These are phyloP conservation scores for Cladophialophora immunda DNA, from an alignment of 2,329 filamentous ascomycete species.

Conservation along the genomic window DNA sequence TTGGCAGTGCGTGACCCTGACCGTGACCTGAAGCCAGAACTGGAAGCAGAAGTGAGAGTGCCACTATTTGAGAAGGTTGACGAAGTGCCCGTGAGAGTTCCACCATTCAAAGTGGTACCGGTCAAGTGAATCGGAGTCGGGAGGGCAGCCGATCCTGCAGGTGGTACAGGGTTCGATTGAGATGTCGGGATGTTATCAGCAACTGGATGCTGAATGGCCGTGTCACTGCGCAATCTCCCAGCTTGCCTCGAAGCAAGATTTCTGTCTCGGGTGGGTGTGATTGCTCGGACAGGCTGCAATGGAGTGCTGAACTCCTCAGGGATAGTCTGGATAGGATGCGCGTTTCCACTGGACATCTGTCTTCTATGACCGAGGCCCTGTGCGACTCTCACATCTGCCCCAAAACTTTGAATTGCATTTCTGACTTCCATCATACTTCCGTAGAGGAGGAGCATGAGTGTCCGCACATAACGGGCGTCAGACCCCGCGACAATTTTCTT, in stretches of 20 bases:
- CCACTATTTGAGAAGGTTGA: constrained; percentile 35
- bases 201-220: constrained; percentile 57
- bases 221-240: constrained; percentile 60
- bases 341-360: constrained; percentile 42
- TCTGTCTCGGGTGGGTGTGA: constrained; percentile 59
- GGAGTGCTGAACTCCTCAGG: constrained; percentile 43
- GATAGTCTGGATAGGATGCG: constrained; percentile 44
- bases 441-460: constrained; percentile 66
- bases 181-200: constrained; percentile 26
- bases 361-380: constrained; percentile 41
- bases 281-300: constrained; percentile 45
- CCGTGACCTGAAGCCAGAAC: constrained; percentile 36
- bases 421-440: constrained; percentile 66
- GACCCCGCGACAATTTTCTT: constrained; percentile 63
- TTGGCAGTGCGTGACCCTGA: constrained; percentile 40
- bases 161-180: constrained; percentile 34
- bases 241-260: constrained; percentile 44
- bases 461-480: constrained; percentile 66
- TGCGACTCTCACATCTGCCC: constrained; percentile 48
- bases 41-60: constrained; percentile 30
- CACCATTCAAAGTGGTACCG: constrained; percentile 34
- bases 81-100: constrained; percentile 29
- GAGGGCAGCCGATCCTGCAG: constrained; percentile 49
- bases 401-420: constrained; percentile 65
- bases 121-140: constrained; percentile 37